phyloP scores from a whole-genome alignment of 768 basidiomycete genomes.

The Ramaria sp. region DNA sequence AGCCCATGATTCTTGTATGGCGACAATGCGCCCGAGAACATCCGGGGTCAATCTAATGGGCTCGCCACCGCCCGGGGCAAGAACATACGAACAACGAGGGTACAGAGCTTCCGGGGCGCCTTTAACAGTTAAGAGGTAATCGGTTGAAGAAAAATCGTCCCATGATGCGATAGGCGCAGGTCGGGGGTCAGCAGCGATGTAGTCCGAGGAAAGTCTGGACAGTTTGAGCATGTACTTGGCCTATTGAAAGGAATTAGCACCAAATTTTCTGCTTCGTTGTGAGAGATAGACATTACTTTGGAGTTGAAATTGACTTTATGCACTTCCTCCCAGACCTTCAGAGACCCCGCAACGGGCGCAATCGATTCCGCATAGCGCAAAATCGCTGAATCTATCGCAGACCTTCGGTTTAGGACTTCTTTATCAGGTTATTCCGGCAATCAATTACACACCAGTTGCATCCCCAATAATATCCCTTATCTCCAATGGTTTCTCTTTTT shows the following conservation, averaged over 20 bases:
- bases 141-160: conserved; percentile 18
- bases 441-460: conserved; percentile 32
- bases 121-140: conserved; percentile 29
- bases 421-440: background rate
- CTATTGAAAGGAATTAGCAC: conserved; percentile 17
- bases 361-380: conserved; percentile 36
- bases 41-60: conserved; percentile 21
- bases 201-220: conserved; percentile 14
- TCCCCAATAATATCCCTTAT: conserved; percentile 33
- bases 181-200: background rate
- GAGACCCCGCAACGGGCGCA: conserved; percentile 18
- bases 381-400: conserved; percentile 36
- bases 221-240: conserved; percentile 47
- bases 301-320: conserved; percentile 31
- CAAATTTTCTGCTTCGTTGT: too few relatives aligned
- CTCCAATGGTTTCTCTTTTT: conserved; percentile 18
- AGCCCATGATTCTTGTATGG: conserved; percentile 38
- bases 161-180: conserved; percentile 19
- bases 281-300: conserved; percentile 18
- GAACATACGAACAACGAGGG: conserved; percentile 27
- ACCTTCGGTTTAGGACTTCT: background rate
- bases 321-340: conserved; percentile 25
- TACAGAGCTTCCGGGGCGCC: conserved; percentile 44
- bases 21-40: conserved; percentile 21
- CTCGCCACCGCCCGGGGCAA: conserved; percentile 26